Evolutionary conservation across 1,284 basidiomycete species (phyloP).

Genomic region (Farysia itapuensis): DNA sequence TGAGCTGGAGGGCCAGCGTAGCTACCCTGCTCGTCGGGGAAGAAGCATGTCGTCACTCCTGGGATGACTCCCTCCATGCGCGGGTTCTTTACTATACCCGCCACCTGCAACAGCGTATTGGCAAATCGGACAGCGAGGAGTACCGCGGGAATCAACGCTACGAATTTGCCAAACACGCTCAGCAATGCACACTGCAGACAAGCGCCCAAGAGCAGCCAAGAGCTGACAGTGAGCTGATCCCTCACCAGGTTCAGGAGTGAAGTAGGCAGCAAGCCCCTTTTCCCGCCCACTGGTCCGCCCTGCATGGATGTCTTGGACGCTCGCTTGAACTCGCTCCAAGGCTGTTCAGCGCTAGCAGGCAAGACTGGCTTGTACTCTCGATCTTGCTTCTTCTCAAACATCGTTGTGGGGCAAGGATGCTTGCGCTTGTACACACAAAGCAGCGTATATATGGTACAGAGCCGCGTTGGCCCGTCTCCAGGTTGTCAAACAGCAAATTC

Average conservation of each 20-base stretch:
- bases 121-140: conserved; percentile 2
- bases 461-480: no score
- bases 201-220: conserved; percentile 13
- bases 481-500: no score
- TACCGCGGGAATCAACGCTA: conserved; percentile 4
- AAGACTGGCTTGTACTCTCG: neutral
- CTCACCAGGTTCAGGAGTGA: neutral
- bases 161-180: conserved; percentile 3
- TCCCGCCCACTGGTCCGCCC: neutral
- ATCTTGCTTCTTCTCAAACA: neutral
- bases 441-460: no score
- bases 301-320: neutral
- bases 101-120: conserved; percentile 4
- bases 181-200: conserved; percentile 7
- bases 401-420: no score
- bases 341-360: neutral
- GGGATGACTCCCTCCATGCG: conserved; percentile 13
- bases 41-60: conserved; percentile 9
- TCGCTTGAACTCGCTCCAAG: conserved; percentile 2
- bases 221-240: conserved; percentile 8
- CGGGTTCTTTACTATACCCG: conserved; percentile 1
- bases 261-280: neutral
- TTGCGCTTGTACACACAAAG: no score
- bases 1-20: conserved; percentile 5
- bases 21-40: conserved; percentile 6